Base-by-base conservation (phyloP, 306 rosid genomes). In the Castanospermum australe region DNA sequence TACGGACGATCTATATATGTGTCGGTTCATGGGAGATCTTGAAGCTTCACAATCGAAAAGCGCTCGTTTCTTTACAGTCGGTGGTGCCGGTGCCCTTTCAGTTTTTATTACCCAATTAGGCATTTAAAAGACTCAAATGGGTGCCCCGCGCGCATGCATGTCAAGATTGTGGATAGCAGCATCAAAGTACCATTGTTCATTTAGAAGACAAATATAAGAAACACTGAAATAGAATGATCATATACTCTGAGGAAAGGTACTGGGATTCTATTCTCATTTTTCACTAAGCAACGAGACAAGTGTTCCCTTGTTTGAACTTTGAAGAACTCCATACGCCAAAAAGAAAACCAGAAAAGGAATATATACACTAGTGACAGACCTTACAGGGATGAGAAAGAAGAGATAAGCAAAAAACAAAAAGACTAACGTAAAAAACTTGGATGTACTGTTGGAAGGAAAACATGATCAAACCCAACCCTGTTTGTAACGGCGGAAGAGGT, bases 401-500 rank as follows among this genome's bases (percentile, higher is more conserved):
- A 44, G 18, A 44, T 0, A 42, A 41, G 5, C 12, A 30, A 67
- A 64, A 50, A 12, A 32, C 28, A 21, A 36, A 45, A 38, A 24
- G 20, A 13, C 30, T 11, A 42, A 73, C 17, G 25, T 18, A 18
- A 47, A 42, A 15, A 17, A 9, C 15, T 35, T 35, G 28, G 2
- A 38, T 0, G 21, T 61, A 9, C 20, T 81, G 80, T 60, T 79
- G 41, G 47, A 78, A 44, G 62, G 14, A 62, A 24, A 54, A 79
- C 12, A 72, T 21, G 20, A 42, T 87, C 76, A 94, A 78, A 83
- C 86, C 97, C 94, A 90, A 39, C 98, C 98, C 83, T 71, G 92
- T 70, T 95, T 93, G 91, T 93, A 90, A 51, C 89, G 94, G 50
- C 73, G 72, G 86, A 95, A 94, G 52, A 94, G 95, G 63, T 93